Base-by-base conservation (phyloP, 1,284 basidiomycete genomes). In the Apiotrichum brassicae region DNA sequence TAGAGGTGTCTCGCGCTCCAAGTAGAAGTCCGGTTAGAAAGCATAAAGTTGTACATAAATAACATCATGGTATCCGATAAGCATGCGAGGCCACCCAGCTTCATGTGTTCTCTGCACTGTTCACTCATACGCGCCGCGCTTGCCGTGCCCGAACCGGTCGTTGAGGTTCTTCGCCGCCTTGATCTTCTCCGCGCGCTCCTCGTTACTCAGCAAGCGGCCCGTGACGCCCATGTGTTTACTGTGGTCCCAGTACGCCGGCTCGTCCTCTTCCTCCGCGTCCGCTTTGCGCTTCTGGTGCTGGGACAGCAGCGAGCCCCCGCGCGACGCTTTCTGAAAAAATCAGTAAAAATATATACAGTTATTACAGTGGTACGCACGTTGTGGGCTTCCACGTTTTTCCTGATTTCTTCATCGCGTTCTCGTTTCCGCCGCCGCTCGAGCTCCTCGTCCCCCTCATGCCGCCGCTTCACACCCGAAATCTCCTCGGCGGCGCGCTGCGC, bases 401-500 rank as follows among this genome's bases (percentile, higher is more conserved):
- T 75, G 42, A 92, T 81, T 50, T 81, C 82, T 43, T 79, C 79
- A 49, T 93, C 87, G 48, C 78, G 73, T 59, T 76, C 76, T 46
- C 80, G 69, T 58, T 80, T 76, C 64, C 71, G 70, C 53, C 77
- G 76, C 20, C 62, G 67, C 44, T 75, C 77, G 5, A 77, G 74
- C 3, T 75, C 78, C 30, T 72, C 69, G 3, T 63, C 64, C 6
- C 66, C 67, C 16, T 72, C 72, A 9, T 20, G 77, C 24, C 38
- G 23, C 45, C 86, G 78, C 66, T 86, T 87, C 68, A 85, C 85
- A 9, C 91, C 90, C 14, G 83, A 79, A 1, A 90, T 82, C 66
- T 94, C 92, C 64, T 94, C 91, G 3, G 82, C 82, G 14, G 93
- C 73, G 3, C 91, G 79, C 63, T 90, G 82, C 61, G 87, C 86